Percentiles rank a stretch among this genome's conserved stretches.
Evolutionary conservation across 2,329 filamentous ascomycete genomes (phyloP).

Genomic region (Aschersonia sp.): DNA sequence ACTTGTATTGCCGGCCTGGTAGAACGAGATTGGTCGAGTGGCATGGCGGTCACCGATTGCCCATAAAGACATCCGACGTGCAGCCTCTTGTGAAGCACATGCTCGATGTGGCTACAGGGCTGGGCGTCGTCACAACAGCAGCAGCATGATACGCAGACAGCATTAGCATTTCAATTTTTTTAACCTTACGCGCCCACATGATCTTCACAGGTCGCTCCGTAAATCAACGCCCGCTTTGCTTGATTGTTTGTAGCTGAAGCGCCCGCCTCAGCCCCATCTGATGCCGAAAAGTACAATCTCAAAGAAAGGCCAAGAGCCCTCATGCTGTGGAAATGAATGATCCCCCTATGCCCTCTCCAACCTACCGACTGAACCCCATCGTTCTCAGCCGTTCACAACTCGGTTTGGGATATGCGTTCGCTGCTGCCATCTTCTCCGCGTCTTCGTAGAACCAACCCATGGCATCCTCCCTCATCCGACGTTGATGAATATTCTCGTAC

Average conservation of each 20-base stretch:
- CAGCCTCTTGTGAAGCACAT: slow-evolving; percentile 18
- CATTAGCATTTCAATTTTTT: not conserved
- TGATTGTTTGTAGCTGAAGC: not conserved
- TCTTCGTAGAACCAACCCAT: slow-evolving; percentile 82
- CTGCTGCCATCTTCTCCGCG: slow-evolving; percentile 61
- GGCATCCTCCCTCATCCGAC: slow-evolving; percentile 60
- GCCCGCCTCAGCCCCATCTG: not conserved
- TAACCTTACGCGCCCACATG: not conserved
- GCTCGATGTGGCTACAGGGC: slow-evolving; percentile 10
- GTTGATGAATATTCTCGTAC: slow-evolving; percentile 50
- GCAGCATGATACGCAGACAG: not conserved
- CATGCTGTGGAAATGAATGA: not conserved
- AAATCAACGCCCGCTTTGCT: not conserved
- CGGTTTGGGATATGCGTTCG: slow-evolving; percentile 37
- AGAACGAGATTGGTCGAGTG: slow-evolving; percentile 50
- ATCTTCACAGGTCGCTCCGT: not conserved
- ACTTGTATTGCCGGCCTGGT: slow-evolving; percentile 43
- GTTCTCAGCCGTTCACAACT: slow-evolving; percentile 36
- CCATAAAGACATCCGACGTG: slow-evolving; percentile 54
- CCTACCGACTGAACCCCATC: slow-evolving; percentile 18
- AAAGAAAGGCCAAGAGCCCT: not conserved
- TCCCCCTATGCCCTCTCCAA: not conserved
- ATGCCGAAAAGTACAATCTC: not conserved
- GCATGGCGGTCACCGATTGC: slow-evolving; percentile 58
- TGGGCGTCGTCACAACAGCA: not conserved